A percentile compares a stretch with the other conserved stretches of the same genome.
Conservation (phyloP, 2,329 filamentous ascomycete species). For the Aspergillaceae sp. region DNA sequence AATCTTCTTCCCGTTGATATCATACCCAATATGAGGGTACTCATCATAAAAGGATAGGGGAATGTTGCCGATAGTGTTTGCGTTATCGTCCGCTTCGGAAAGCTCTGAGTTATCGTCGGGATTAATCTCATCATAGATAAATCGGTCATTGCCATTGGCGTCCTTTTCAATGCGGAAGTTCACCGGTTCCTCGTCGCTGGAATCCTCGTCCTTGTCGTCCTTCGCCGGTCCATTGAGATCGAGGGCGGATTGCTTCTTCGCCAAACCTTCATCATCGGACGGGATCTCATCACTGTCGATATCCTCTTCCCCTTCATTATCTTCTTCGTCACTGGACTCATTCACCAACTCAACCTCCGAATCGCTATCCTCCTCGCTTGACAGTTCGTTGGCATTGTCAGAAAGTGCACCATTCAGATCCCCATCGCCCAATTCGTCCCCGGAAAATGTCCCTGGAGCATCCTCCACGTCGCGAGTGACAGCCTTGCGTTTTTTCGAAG, state of each 20-base stretch:
- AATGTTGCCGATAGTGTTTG: slow-evolving; percentile 93
- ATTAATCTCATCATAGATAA: slow-evolving; percentile 88
- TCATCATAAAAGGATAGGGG: slow-evolving; percentile 92
- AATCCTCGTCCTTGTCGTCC: slow-evolving; percentile 8
- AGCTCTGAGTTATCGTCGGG: slow-evolving; percentile 95
- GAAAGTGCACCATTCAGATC: slow-evolving; percentile 37
- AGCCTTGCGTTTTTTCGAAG: slow-evolving; percentile 57
- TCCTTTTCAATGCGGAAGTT: slow-evolving; percentile 62
- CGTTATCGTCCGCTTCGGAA: slow-evolving; percentile 66
- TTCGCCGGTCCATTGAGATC: slow-evolving; percentile 6
- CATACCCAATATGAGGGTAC: slow-evolving; percentile 96
- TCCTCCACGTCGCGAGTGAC: slow-evolving; percentile 46
- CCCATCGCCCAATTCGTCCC: slow-evolving; percentile 48
- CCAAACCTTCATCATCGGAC: slow-evolving; percentile 37
- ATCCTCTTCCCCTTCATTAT: slow-evolving; percentile 42
- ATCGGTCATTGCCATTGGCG: slow-evolving; percentile 83
- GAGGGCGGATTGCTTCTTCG: slow-evolving; percentile 27
- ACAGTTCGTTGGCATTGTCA: slow-evolving; percentile 34
- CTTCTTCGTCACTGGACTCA: slow-evolving; percentile 41
- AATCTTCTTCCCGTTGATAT: slow-evolving; percentile 97
- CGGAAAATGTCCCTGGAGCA: slow-evolving; percentile 45
- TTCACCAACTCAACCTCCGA: slow-evolving; percentile 49
- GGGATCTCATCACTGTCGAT: slow-evolving; percentile 45
- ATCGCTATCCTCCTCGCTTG: slow-evolving; percentile 32
- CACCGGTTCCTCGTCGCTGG: slow-evolving; percentile 33